Evolutionary conservation across 2,329 filamentous ascomycete species (phyloP).

Genomic region (Ophiostoma sp.): DNA sequence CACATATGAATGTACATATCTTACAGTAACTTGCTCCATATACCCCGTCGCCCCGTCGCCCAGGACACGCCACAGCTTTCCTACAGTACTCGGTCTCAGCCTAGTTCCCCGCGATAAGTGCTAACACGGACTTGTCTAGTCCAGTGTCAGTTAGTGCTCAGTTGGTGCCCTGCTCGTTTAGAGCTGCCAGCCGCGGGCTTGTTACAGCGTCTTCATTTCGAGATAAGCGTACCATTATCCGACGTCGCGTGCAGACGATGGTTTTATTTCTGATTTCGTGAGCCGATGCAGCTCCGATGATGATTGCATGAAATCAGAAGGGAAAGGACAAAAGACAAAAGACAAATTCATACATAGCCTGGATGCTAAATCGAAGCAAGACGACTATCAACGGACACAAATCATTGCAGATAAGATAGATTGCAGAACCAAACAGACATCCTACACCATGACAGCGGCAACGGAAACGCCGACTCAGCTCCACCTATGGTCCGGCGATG

Average conservation of each 20-base stretch:
- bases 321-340: background rate
- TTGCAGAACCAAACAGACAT: background rate
- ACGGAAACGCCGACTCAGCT: conserved; percentile 3
- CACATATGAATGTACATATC: too few relatives aligned
- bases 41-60: background rate
- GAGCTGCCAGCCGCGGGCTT: background rate
- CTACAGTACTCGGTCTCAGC: background rate
- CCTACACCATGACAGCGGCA: background rate
- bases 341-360: background rate
- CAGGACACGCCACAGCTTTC: background rate
- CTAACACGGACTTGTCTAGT: conserved; percentile 3
- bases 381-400: background rate
- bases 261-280: background rate
- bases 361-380: background rate
- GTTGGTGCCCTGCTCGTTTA: background rate
- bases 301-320: background rate
- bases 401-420: background rate
- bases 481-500: conserved; percentile 32
- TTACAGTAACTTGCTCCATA: background rate
- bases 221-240: background rate
- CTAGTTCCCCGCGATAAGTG: conserved; percentile 6
- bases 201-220: background rate
- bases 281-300: background rate
- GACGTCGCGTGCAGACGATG: background rate
- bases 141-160: background rate